Percentiles rank a stretch among this genome's conserved stretches.
Evolutionary conservation across 768 basidiomycete genomes (phyloP).

Genomic region (Agaricus sinodeliciosus): DNA sequence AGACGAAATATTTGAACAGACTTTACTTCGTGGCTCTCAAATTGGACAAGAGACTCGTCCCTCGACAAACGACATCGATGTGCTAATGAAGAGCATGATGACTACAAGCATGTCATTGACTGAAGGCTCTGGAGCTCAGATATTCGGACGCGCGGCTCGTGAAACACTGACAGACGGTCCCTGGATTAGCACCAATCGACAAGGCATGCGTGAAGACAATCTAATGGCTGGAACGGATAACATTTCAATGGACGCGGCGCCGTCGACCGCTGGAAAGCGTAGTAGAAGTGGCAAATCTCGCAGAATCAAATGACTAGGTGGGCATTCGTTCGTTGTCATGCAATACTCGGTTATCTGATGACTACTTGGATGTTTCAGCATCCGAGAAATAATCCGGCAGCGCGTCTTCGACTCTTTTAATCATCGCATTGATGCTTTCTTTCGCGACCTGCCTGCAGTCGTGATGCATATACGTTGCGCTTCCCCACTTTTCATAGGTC

Average conservation of each 20-base stretch:
- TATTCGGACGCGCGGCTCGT: constrained; percentile 2
- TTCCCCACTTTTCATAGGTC: constrained; percentile 67
- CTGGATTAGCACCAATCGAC: background rate
- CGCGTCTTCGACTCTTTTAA: constrained; percentile 51
- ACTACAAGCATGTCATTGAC: constrained; percentile 20
- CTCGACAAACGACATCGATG: constrained; percentile 39
- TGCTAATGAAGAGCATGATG: constrained; percentile 51
- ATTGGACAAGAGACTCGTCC: constrained; percentile 36
- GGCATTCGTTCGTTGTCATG: background rate
- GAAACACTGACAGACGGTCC: constrained; percentile 4
- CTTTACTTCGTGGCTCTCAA: constrained; percentile 38
- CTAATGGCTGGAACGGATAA: background rate
- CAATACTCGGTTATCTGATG: background rate
- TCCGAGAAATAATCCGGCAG: constrained; percentile 59
- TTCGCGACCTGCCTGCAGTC: constrained; percentile 60
- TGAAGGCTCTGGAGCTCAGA: constrained; percentile 10
- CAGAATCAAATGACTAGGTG: background rate
- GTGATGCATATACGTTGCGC: constrained; percentile 73
- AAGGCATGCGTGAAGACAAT: background rate
- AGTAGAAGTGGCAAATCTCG: constrained; percentile 7
- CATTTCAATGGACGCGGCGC: background rate
- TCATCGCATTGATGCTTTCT: constrained; percentile 45
- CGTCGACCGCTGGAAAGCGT: constrained; percentile 1
- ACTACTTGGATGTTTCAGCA: constrained; percentile 5
- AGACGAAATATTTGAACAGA: constrained; percentile 42